Evolutionary conservation across 306 rosid genomes (phyloP), one percentile per base, ranked within the genome.

Genomic region (Boehmeria nivea): DNA sequence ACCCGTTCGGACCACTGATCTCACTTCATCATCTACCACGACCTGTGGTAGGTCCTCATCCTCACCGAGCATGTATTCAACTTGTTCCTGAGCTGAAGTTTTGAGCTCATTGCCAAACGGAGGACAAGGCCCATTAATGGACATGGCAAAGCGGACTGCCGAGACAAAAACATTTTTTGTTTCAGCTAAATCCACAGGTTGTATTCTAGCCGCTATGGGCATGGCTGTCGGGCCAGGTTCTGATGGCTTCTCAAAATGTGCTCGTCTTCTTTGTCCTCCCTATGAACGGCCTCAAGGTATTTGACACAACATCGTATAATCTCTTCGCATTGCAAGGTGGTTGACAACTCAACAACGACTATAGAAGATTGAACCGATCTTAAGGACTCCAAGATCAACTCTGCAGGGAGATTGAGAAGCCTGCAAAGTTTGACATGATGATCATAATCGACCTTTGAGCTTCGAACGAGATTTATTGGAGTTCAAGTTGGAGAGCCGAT

Each of bases 21-120:
- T 85, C 18, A 87, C 95, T 66, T 91, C 95, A 16, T 84, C 76
- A 21, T 91, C 96, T 6, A 85, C 75, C 23, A 66, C 40, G 40
- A 87, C 42, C 61, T 72, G 54, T 27, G 81, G 70, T 17, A 75
- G 65, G 37, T 71, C 83, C 45, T 71, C 73, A 20, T 84, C 95
- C 60, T 83, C 96, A 26, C 73, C 85, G 46, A 91, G 51, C 96
- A 91, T 91, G 81, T 36, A 91, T 51, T 87, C 95, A n/a, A 91
- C 93, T 73, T 91, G 99, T 73, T 87, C 95, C 61, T 81, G 96
- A 24, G 99, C 99, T 43, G 93, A 91, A 57, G 69, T 77, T 78
- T 83, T 78, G 39, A 91, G 85, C 74, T 84, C 87, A 15, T 82
- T 80, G 24, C 96, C 95, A 38, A 91, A 87, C 38, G 80, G 87